A percentile compares a stretch with the other conserved stretches of the same genome.
Conservation (phyloP, 352 stramenopile genomes). For the Phytophthora sp. region DNA sequence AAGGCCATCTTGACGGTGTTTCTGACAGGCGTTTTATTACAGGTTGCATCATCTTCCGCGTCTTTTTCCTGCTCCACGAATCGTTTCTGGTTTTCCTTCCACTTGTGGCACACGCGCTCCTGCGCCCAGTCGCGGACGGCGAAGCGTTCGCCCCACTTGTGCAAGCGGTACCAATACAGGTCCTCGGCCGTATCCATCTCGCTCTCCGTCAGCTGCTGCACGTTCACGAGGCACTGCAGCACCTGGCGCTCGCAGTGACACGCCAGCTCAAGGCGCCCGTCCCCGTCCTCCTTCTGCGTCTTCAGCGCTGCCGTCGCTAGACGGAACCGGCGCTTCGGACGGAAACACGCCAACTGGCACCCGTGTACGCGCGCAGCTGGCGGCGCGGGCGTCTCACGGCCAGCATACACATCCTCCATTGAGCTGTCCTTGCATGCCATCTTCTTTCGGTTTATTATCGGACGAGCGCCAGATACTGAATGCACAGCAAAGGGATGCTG, state of each 20-base stretch:
- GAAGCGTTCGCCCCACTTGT: conserved; percentile 71
- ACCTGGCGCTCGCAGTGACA: conserved; percentile 57
- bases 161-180: conserved; percentile 38
- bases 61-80: conserved; percentile 36
- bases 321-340: conserved; percentile 59
- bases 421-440: conserved; percentile 8
- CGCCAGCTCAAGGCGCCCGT: conserved; percentile 35
- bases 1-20: conserved; percentile 59
- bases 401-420: not conserved
- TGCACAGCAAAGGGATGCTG: not conserved
- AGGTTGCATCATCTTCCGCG: conserved; percentile 3
- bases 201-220: conserved; percentile 12
- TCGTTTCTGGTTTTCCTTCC: conserved; percentile 71
- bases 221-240: conserved; percentile 45
- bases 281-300: not conserved
- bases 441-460: conserved; percentile 17
- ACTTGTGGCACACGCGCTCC: conserved; percentile 68
- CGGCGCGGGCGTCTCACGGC: not conserved
- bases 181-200: conserved; percentile 33
- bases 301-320: conserved; percentile 10
- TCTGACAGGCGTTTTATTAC: conserved; percentile 34
- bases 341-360: conserved; percentile 66
- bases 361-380: conserved; percentile 40
- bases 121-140: conserved; percentile 57
- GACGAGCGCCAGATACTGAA: not conserved